A percentile compares a stretch with the other conserved stretches of the same genome.
These are phyloP conservation scores for Tricholoma matsutake DNA, from an alignment of 768 basidiomycete species.

Conservation along the genomic window DNA sequence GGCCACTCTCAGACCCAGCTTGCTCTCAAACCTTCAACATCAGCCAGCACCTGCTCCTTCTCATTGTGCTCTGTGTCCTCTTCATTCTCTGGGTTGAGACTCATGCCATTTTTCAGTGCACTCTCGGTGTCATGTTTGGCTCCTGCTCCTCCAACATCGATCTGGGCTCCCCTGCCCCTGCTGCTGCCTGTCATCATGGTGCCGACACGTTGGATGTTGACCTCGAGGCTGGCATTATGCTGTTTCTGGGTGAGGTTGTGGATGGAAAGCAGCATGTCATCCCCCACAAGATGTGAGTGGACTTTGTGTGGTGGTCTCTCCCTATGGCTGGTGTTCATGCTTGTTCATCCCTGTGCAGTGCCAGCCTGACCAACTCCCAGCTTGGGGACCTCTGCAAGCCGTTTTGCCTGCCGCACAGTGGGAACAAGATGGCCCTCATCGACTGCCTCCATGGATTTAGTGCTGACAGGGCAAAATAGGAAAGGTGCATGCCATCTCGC, in stretches of 20 bases:
- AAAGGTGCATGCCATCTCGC: not conserved
- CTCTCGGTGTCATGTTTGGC: too few species aligned
- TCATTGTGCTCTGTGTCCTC: too few species aligned
- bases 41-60: too few species aligned
- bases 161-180: too few species aligned
- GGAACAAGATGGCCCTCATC: not conserved
- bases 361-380: not conserved
- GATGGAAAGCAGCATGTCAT: not conserved
- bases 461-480: not conserved
- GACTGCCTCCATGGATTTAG: not conserved
- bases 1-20: too few species aligned
- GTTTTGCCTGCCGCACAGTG: not conserved
- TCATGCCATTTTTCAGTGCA: too few species aligned
- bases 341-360: too few species aligned
- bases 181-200: too few species aligned
- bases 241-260: not conserved
- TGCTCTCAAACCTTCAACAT: too few species aligned
- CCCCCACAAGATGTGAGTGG: not conserved
- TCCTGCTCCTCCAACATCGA: too few species aligned
- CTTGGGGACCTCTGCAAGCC: not conserved
- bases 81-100: too few species aligned
- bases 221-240: not conserved
- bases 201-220: not conserved
- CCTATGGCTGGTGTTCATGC: not conserved
- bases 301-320: not conserved